Conservation (phyloP, 1,284 basidiomycete species). For the Paramarasmius palmivorus region DNA sequence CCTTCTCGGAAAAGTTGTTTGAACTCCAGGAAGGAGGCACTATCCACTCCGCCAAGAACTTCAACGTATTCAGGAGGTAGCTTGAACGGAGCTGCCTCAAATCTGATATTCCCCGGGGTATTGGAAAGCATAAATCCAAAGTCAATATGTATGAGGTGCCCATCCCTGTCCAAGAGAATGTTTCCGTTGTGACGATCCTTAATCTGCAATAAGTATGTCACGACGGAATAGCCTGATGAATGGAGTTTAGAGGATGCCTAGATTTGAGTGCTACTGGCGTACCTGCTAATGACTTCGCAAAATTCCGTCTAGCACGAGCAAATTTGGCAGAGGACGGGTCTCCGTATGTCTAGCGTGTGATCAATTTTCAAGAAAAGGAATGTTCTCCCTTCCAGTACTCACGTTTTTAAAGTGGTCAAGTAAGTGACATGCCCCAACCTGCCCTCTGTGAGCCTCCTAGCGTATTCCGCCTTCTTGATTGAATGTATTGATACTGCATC, state of each 20-base stretch:
- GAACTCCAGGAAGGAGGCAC: slow-evolving; percentile 83
- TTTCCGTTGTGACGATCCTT: slow-evolving; percentile 99
- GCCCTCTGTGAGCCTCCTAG: slow-evolving; percentile 79
- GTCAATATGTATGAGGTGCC: slow-evolving; percentile 95
- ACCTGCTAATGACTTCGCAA: slow-evolving; percentile 94
- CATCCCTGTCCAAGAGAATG: slow-evolving; percentile 93
- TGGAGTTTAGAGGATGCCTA: not conserved
- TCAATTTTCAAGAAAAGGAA: not conserved
- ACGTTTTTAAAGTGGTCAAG: slow-evolving; percentile 90
- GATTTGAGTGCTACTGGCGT: slow-evolving; percentile 14
- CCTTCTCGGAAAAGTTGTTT: slow-evolving; percentile 87
- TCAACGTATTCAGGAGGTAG: slow-evolving; percentile 94
- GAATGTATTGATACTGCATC: slow-evolving; percentile 99
- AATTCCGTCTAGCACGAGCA: slow-evolving; percentile 84
- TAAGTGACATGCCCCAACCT: slow-evolving; percentile 84
- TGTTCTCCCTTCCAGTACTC: slow-evolving; percentile 28
- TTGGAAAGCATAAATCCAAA: slow-evolving; percentile 99
- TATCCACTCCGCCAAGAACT: slow-evolving; percentile 87
- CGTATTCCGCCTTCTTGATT: slow-evolving; percentile 98
- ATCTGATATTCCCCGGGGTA: slow-evolving; percentile 96
- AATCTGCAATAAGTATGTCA: slow-evolving; percentile 95
- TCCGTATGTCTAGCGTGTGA: slow-evolving; percentile 77
- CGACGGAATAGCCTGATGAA: slow-evolving; percentile 82
- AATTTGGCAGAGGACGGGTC: slow-evolving; percentile 85
- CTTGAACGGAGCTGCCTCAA: slow-evolving; percentile 99